Percentiles rank a stretch among this genome's conserved stretches.
phyloP scores from a whole-genome alignment of 2,329 filamentous ascomycete genomes.

The Clonostachys chloroleuca region DNA sequence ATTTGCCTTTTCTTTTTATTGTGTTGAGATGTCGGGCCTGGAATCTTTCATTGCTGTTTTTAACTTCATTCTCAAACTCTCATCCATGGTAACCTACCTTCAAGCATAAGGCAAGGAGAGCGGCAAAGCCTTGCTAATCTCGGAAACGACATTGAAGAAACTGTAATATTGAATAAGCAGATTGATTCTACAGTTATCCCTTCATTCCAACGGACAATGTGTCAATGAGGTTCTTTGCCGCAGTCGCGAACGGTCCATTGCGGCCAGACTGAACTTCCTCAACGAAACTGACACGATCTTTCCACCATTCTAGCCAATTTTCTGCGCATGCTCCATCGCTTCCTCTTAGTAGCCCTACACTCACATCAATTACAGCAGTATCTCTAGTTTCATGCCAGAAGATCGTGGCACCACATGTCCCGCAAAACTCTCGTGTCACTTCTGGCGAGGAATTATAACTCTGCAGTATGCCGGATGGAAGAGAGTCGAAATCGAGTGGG shows the following conservation, averaged over 20 bases:
- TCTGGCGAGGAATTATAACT: slow-evolving; percentile 30
- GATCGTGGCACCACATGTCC: slow-evolving; percentile 37
- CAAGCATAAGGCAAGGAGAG: too few relatives aligned
- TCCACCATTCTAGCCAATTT: slow-evolving; percentile 60
- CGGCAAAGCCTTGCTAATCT: too few relatives aligned
- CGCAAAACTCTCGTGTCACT: slow-evolving; percentile 37
- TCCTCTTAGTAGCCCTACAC: slow-evolving; percentile 51
- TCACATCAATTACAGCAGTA: slow-evolving; percentile 57
- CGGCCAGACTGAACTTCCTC: slow-evolving; percentile 40
- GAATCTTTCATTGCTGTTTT: too few relatives aligned
- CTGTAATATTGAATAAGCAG: too few relatives aligned
- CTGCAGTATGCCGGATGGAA: slow-evolving; percentile 39
- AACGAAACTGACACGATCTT: slow-evolving; percentile 50
- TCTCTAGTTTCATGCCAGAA: slow-evolving; percentile 48
- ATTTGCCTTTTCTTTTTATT: too few relatives aligned
- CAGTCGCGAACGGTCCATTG: slow-evolving; percentile 13
- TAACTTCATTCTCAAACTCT: too few relatives aligned
- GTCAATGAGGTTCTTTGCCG: slow-evolving; percentile 18
- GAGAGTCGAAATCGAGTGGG: slow-evolving; percentile 25
- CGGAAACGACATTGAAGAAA: too few relatives aligned
- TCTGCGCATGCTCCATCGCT: slow-evolving; percentile 49
- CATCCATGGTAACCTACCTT: too few relatives aligned
- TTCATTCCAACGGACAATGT: slow-evolving; percentile 9
- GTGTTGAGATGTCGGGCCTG: too few relatives aligned
- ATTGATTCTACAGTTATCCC: neutral